Conservation (phyloP, 768 basidiomycete genomes). For the Lactarius hengduanensis region DNA sequence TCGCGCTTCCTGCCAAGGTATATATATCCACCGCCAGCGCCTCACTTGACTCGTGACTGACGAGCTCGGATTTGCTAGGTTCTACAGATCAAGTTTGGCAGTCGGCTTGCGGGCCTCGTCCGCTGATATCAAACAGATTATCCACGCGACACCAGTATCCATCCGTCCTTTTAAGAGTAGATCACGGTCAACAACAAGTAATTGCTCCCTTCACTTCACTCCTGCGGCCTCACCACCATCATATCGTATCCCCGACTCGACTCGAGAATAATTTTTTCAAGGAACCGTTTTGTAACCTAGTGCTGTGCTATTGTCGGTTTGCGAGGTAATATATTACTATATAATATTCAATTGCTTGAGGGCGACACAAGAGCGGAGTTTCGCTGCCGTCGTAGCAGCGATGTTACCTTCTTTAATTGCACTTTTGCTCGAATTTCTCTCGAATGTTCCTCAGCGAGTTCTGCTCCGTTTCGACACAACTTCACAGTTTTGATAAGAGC, state of each 20-base stretch:
- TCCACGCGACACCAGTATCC: background rate
- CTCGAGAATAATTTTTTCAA: background rate
- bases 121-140: conserved; percentile 4
- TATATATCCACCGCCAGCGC: background rate
- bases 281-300: conserved; percentile 10
- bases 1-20: conserved; percentile 15
- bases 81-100: conserved; percentile 18
- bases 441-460: too few relatives aligned
- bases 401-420: too few relatives aligned
- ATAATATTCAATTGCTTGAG: too few relatives aligned
- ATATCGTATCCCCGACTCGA: conserved; percentile 1
- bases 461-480: too few relatives aligned
- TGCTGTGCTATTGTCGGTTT: conserved; percentile 7
- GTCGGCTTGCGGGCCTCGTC: conserved; percentile 13
- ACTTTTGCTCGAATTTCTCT: too few relatives aligned
- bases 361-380: too few relatives aligned
- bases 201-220: conserved; percentile 3
- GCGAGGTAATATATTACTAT: background rate
- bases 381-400: too few relatives aligned
- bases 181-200: conserved; percentile 1
- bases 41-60: background rate
- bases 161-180: background rate
- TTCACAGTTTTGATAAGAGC: too few relatives aligned
- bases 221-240: background rate
- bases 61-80: background rate